phyloP scores from a whole-genome alignment of 2,329 filamentous ascomycete genomes.

The Colletotrichum sp. region DNA sequence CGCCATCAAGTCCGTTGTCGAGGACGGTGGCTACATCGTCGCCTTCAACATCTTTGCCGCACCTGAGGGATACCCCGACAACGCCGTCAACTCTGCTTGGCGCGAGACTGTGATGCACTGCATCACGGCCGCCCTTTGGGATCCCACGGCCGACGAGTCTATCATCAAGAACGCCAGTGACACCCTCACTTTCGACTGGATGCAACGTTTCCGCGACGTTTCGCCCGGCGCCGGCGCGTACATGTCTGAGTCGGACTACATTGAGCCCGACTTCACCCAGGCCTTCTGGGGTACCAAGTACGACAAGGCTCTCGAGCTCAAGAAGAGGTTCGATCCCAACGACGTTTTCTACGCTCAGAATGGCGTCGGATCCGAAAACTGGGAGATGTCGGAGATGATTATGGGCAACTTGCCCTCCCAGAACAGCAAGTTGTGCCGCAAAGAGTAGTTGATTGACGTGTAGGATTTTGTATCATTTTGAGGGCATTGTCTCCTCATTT shows the following conservation, averaged over 20 bases:
- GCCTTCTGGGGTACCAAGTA: conserved; percentile 25
- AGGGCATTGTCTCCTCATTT: not conserved
- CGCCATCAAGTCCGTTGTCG: conserved; percentile 26
- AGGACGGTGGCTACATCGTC: conserved; percentile 30
- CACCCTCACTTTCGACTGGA: conserved; percentile 30
- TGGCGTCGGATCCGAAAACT: conserved; percentile 21
- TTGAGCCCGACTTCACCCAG: conserved; percentile 23
- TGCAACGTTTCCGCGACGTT: conserved; percentile 38
- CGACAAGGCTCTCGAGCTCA: conserved; percentile 15
- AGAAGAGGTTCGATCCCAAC: conserved; percentile 21
- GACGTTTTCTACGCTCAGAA: conserved; percentile 23
- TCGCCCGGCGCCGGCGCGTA: conserved; percentile 24
- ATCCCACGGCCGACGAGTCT: conserved; percentile 36
- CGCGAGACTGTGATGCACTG: conserved; percentile 41
- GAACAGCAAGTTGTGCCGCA: conserved; percentile 25
- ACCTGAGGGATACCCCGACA: conserved; percentile 32
- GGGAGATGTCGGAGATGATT: conserved; percentile 20
- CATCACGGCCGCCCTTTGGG: conserved; percentile 30
- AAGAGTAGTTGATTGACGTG: not conserved
- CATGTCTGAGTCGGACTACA: conserved; percentile 28
- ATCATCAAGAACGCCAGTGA: conserved; percentile 31
- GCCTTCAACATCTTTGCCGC: conserved; percentile 32
- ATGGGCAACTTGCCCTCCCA: conserved; percentile 23
- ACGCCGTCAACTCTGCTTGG: conserved; percentile 55
- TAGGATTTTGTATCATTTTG: not conserved